Evolutionary conservation across 495 filamentous ascomycete species (phyloP).

Genomic region (Lasiosphaeris hirsuta): DNA sequence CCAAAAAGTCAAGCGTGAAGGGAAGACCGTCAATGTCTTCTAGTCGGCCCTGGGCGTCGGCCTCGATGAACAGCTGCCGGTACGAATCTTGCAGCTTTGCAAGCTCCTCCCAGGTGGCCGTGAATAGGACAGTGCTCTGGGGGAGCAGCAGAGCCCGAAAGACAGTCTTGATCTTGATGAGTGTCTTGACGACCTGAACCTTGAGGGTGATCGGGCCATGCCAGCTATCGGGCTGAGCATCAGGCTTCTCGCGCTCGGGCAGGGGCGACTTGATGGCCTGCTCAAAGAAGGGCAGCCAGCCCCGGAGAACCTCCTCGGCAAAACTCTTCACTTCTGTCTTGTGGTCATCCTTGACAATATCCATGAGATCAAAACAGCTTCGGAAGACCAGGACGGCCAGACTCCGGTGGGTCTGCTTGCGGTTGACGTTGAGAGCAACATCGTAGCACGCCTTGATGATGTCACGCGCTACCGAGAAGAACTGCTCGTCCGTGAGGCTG

Average conservation of each 20-base stretch:
- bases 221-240: constrained; percentile 53
- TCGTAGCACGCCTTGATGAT: constrained; percentile 79
- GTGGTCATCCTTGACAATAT: constrained; percentile 92
- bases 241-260: constrained; percentile 47
- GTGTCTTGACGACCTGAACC: constrained; percentile 83
- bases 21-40: constrained; percentile 91
- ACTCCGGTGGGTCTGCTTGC: constrained; percentile 71
- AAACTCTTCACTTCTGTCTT: constrained; percentile 79
- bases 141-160: constrained; percentile 79
- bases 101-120: constrained; percentile 82
- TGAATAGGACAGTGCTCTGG: constrained; percentile 76
- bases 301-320: constrained; percentile 74
- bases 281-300: constrained; percentile 85
- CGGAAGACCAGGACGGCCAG: constrained; percentile 86
- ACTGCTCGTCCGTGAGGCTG: constrained; percentile 87
- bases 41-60: constrained; percentile 79
- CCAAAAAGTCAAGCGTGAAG: constrained; percentile 89
- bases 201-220: constrained; percentile 82
- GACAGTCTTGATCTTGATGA: constrained; percentile 82
- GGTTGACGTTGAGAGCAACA: constrained; percentile 69
- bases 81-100: constrained; percentile 66
- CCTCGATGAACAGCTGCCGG: constrained; percentile 75
- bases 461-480: constrained; percentile 80
- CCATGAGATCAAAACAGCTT: constrained; percentile 87
- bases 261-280: constrained; percentile 67